These are phyloP conservation scores for Pythium inflatum DNA, from an alignment of 352 stramenopile species.

Conservation along the genomic window DNA sequence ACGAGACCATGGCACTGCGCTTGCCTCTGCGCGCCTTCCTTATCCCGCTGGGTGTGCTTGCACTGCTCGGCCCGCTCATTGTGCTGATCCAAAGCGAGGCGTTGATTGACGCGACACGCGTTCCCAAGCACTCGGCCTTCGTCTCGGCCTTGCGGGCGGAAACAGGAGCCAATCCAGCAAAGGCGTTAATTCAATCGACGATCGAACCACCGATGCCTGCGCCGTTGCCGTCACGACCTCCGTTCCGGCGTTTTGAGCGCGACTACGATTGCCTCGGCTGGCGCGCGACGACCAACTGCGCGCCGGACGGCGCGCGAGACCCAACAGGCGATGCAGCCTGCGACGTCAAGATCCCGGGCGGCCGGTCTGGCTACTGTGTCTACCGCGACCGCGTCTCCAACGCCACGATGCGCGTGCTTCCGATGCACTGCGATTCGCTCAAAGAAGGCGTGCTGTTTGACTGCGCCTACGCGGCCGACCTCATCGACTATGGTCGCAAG, in stretches of 20 bases:
- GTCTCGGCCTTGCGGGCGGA: neutral
- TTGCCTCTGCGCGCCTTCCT: neutral
- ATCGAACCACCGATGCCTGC: neutral
- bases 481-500: slow-evolving; percentile 22
- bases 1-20: neutral
- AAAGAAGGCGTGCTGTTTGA: neutral
- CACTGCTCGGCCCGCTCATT: neutral
- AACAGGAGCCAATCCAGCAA: neutral
- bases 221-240: neutral
- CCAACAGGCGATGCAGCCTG: neutral
- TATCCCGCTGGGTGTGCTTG: neutral
- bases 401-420: slow-evolving; percentile 13
- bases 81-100: neutral
- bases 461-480: slow-evolving; percentile 6
- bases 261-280: slow-evolving; percentile 27
- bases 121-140: neutral
- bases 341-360: neutral
- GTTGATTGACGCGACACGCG: neutral
- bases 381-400: slow-evolving; percentile 13
- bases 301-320: slow-evolving; percentile 14
- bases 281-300: slow-evolving; percentile 24
- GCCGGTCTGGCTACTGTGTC: slow-evolving; percentile 30
- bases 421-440: slow-evolving; percentile 27
- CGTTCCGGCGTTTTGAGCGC: neutral
- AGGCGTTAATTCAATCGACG: neutral